Conservation (phyloP, 257 asterid species). For the Ocimum tenuiflorum region DNA sequence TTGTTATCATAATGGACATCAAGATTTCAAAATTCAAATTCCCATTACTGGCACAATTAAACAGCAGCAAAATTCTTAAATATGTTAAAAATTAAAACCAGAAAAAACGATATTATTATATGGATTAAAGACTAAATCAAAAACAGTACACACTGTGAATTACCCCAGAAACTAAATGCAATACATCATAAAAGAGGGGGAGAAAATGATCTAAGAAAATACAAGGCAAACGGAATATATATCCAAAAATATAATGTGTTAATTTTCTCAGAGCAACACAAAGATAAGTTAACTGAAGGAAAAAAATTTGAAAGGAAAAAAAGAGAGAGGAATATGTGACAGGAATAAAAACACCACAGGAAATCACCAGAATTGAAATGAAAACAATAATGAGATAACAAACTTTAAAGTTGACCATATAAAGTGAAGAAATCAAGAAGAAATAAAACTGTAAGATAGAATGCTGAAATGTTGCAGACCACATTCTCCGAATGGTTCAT, state of each 20-base stretch:
- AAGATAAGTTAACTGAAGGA: constrained; percentile 10
- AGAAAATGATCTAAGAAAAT: neutral
- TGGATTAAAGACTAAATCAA: neutral
- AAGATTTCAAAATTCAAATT: neutral
- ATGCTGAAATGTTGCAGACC: neutral
- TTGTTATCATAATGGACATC: neutral
- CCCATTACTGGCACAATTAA: neutral
- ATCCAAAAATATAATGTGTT: constrained; percentile 10
- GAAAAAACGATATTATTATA: neutral
- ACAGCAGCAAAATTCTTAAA: neutral
- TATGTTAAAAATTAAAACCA: constrained; percentile 1
- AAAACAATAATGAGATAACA: constrained; percentile 7
- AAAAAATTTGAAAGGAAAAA: neutral
- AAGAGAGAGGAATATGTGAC: neutral
- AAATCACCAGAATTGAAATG: neutral
- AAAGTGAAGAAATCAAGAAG: constrained; percentile 14
- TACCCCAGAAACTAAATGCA: neutral
- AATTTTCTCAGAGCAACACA: neutral
- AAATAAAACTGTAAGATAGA: constrained; percentile 8
- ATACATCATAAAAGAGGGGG: neutral
- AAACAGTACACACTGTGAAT: neutral
- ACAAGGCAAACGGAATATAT: neutral
- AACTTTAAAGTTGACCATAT: constrained; percentile 5
- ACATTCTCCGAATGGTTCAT: constrained; percentile 9
- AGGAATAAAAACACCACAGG: neutral